These are phyloP conservation scores for Hyphopichia homilentoma DNA, from an alignment of 805 yeast genomes.

Conservation along the genomic window DNA sequence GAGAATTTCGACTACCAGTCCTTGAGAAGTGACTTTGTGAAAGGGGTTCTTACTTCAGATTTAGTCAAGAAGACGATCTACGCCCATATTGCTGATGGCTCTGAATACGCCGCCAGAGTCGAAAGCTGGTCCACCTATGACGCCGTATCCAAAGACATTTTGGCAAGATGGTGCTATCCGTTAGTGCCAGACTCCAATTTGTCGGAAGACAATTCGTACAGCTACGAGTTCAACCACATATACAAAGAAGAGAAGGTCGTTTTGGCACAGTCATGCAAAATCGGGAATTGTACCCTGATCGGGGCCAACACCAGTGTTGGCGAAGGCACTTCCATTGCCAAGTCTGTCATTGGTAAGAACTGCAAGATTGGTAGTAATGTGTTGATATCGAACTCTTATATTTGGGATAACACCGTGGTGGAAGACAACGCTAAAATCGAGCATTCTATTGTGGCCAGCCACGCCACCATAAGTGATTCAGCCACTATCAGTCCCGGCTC, in stretches of 20 bases:
- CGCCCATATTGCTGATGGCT: slow-evolving; percentile 74
- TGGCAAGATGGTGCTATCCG: slow-evolving; percentile 93
- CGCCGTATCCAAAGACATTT: slow-evolving; percentile 83
- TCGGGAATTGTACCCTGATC: slow-evolving; percentile 76
- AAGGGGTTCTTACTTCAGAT: slow-evolving; percentile 87
- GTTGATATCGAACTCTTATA: slow-evolving; percentile 64
- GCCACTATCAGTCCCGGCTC: slow-evolving; percentile 63
- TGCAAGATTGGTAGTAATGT: slow-evolving; percentile 83
- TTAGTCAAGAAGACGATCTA: slow-evolving; percentile 86
- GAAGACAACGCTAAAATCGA: slow-evolving; percentile 59
- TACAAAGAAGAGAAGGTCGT: slow-evolving; percentile 89
- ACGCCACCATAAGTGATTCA: slow-evolving; percentile 51
- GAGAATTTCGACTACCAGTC: slow-evolving; percentile 94
- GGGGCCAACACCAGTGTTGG: slow-evolving; percentile 78
- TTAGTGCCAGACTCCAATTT: slow-evolving; percentile 83
- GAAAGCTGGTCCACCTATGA: slow-evolving; percentile 92
- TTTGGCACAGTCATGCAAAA: slow-evolving; percentile 87
- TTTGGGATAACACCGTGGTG: slow-evolving; percentile 81
- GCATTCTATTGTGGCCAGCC: slow-evolving; percentile 68
- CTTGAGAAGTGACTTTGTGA: slow-evolving; percentile 81
- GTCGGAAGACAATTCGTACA: slow-evolving; percentile 65
- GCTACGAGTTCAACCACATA: slow-evolving; percentile 79
- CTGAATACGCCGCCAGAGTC: slow-evolving; percentile 88
- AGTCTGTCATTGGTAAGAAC: slow-evolving; percentile 80
- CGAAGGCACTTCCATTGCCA: slow-evolving; percentile 60